Percentiles rank a stretch among this genome's conserved stretches.
Conservation (phyloP, 2,329 filamentous ascomycete species). For the Fusarium sp. region DNA sequence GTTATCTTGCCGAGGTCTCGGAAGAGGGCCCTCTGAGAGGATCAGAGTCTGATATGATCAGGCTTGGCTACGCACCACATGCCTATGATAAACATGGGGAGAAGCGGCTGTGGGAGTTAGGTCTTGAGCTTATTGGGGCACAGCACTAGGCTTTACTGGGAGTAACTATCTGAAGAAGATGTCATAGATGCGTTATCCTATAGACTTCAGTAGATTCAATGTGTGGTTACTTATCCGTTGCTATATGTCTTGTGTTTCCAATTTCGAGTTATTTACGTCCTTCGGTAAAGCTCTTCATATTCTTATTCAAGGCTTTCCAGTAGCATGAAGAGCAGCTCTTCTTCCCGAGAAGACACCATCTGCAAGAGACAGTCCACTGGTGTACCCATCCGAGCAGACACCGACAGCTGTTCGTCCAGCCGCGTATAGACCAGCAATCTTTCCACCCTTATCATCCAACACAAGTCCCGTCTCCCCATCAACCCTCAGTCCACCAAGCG, state of each 20-base stretch:
- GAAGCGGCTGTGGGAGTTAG: neutral
- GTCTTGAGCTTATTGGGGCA: neutral
- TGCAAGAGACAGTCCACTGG: neutral
- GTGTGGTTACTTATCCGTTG: neutral
- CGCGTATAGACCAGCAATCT: neutral
- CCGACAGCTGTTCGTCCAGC: neutral
- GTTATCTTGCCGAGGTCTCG: neutral
- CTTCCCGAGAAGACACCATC: neutral
- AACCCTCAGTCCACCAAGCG: neutral
- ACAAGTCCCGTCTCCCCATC: neutral
- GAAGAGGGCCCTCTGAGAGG: neutral
- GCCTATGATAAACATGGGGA: neutral
- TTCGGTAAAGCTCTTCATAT: neutral
- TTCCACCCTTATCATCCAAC: neutral
- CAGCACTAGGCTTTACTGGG: neutral
- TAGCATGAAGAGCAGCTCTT: neutral
- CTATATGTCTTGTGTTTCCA: fast-evolving
- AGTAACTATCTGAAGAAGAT: neutral
- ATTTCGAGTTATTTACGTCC: fast-evolving
- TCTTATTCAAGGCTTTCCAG: neutral
- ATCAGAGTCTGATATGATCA: neutral
- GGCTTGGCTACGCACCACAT: neutral
- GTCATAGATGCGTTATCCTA: neutral
- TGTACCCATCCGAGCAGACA: neutral
- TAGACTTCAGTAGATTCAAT: neutral